Evolutionary conservation across 257 asterid species (phyloP).

Genomic region (Solanum pinnatisectum): DNA sequence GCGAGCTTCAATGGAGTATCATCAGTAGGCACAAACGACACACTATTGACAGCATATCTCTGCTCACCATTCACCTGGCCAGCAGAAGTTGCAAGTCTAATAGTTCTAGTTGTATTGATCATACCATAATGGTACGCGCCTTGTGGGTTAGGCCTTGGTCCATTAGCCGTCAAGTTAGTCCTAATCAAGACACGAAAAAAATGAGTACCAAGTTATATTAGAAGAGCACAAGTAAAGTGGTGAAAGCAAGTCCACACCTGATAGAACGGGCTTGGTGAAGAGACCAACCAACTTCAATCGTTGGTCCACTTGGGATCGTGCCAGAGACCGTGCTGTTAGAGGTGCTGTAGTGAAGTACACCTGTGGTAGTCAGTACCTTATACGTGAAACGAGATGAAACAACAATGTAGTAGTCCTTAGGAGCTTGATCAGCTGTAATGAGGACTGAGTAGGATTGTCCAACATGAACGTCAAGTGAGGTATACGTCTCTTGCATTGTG

Average conservation of each 20-base stretch:
- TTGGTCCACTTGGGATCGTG: conserved; percentile 75
- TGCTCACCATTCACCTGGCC: conserved; percentile 5
- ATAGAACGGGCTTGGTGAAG: conserved; percentile 85
- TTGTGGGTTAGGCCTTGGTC: conserved; percentile 19
- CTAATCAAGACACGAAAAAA: neutral
- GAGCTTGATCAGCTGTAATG: conserved; percentile 58
- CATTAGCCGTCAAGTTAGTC: conserved; percentile 13
- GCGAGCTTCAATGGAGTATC: conserved; percentile 11
- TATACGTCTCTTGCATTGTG: conserved; percentile 23
- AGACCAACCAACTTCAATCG: conserved; percentile 78
- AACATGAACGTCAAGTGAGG: conserved; percentile 67
- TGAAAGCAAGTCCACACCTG: conserved; percentile 6
- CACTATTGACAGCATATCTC: conserved; percentile 11
- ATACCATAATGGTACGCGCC: conserved; percentile 12
- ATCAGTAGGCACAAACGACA: conserved; percentile 6
- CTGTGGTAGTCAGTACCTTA: conserved; percentile 47
- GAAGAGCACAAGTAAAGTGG: neutral
- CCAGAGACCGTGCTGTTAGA: conserved; percentile 49
- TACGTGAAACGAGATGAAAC: conserved; percentile 62
- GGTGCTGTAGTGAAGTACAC: conserved; percentile 48
- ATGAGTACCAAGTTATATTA: neutral
- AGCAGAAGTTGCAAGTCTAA: conserved; percentile 2
- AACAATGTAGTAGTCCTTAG: conserved; percentile 60
- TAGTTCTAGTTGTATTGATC: conserved; percentile 11
- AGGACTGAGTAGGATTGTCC: conserved; percentile 86